Evolutionary conservation across 306 rosid genomes (phyloP).

Genomic region (Vachellia collinsii): DNA sequence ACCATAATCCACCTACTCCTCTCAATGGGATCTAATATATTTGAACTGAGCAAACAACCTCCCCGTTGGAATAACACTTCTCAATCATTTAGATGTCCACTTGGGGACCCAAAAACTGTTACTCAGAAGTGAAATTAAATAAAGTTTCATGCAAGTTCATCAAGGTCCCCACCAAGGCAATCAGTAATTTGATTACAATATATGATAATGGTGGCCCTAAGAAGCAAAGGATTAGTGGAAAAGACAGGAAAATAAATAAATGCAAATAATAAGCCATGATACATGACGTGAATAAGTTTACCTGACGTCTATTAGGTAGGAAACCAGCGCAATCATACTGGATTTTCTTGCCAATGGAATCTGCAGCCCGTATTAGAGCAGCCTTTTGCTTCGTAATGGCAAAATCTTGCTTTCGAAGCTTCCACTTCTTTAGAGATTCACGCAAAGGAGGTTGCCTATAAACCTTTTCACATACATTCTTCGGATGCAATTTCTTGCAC

Average conservation of each 20-base stretch:
- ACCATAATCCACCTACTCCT: not conserved
- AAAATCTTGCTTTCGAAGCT: conserved; percentile 76
- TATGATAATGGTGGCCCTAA: not conserved
- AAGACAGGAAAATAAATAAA: conserved; percentile 27
- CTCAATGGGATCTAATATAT: not conserved
- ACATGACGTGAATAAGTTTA: conserved; percentile 38
- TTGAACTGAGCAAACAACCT: conserved; percentile 3
- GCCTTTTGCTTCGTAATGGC: conserved; percentile 74
- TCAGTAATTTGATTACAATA: not conserved
- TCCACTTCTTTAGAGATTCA: conserved; percentile 80
- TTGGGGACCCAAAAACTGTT: not conserved
- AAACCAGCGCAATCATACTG: conserved; percentile 95
- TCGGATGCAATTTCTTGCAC: conserved; percentile 96
- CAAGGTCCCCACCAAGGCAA: not conserved
- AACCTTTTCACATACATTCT: conserved; percentile 94
- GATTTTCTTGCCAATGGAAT: conserved; percentile 83
- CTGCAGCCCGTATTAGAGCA: conserved; percentile 81
- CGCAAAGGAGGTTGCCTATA: conserved; percentile 92
- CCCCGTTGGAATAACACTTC: not conserved
- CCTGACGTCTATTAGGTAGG: conserved; percentile 91
- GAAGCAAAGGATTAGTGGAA: conserved; percentile 5
- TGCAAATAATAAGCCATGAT: conserved; percentile 8
- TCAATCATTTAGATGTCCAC: not conserved
- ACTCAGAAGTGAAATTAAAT: not conserved
- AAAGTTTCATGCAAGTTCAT: not conserved